These are phyloP conservation scores for Cryptococcus sp. DNA, from an alignment of 1,284 basidiomycete species.

Conservation along the genomic window DNA sequence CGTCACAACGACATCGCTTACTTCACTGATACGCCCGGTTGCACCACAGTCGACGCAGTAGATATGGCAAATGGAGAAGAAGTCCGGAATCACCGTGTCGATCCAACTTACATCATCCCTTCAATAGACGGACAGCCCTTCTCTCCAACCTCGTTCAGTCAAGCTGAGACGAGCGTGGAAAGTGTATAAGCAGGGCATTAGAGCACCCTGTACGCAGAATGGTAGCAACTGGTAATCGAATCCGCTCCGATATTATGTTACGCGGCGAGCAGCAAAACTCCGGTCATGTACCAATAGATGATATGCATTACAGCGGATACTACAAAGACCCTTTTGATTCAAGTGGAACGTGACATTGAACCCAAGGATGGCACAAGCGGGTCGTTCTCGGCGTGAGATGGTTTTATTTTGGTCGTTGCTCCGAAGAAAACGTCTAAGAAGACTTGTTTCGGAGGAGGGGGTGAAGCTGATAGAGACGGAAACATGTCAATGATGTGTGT, in stretches of 20 bases:
- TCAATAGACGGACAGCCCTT: slow-evolving; percentile 6
- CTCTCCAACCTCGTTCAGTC: background rate
- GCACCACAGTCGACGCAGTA: slow-evolving; percentile 7
- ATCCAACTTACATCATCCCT: slow-evolving; percentile 12
- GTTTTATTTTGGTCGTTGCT: background rate
- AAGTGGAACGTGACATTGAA: too few relatives aligned
- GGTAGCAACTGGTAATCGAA: too few relatives aligned
- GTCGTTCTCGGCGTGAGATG: background rate
- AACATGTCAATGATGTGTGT: background rate
- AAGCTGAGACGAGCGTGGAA: background rate
- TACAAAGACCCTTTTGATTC: too few relatives aligned
- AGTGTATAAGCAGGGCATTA: too few relatives aligned
- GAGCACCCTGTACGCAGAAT: too few relatives aligned
- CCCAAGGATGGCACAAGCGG: too few relatives aligned
- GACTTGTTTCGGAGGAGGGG: slow-evolving; percentile 33
- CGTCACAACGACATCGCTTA: too few relatives aligned
- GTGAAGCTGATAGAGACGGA: slow-evolving; percentile 21
- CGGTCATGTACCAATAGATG: too few relatives aligned
- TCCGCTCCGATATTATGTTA: too few relatives aligned
- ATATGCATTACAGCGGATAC: too few relatives aligned
- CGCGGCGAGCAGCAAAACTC: too few relatives aligned
- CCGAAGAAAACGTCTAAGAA: slow-evolving; percentile 7
- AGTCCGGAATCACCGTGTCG: slow-evolving; percentile 7
- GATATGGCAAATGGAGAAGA: slow-evolving; percentile 18
- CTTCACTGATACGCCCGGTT: too few relatives aligned